phyloP scores from a whole-genome alignment of 1,139 yeast genomes.

The Debaryomyces coudertii region DNA sequence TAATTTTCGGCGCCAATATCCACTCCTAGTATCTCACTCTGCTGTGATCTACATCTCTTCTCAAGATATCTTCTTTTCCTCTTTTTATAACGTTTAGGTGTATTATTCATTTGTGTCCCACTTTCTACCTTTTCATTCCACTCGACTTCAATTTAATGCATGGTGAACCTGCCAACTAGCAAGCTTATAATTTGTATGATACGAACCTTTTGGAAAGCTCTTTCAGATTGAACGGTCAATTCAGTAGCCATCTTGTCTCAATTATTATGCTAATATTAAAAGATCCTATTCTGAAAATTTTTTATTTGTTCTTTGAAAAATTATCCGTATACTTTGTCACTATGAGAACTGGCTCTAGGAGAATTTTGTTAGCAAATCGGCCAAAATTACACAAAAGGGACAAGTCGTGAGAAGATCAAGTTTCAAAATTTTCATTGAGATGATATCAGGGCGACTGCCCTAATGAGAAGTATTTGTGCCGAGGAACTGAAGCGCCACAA shows the following conservation, averaged over 20 bases:
- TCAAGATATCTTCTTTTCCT: neutral
- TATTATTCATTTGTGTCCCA: constrained; percentile 1
- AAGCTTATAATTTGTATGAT: constrained; percentile 12
- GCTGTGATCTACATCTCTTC: neutral
- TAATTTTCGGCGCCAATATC: neutral
- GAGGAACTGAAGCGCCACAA: no score
- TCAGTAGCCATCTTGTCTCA: constrained; percentile 89
- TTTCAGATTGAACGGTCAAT: constrained; percentile 99
- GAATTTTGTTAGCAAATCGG: constrained; percentile 7
- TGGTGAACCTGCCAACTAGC: neutral
- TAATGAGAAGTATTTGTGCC: neutral
- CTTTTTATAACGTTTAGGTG: neutral
- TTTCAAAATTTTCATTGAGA: neutral
- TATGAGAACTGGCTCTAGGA: neutral
- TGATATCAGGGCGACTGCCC: constrained; percentile 1
- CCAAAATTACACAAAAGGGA: constrained; percentile 12
- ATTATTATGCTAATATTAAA: constrained; percentile 18
- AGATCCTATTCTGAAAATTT: constrained; percentile 18
- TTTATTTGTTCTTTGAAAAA: constrained; percentile 14
- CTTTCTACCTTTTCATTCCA: neutral
- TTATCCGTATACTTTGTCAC: constrained; percentile 10
- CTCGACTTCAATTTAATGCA: neutral
- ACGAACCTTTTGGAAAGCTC: constrained; percentile 99
- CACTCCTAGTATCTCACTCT: neutral
- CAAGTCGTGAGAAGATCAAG: constrained; percentile 1